A percentile compares a stretch with the other conserved stretches of the same genome.
Evolutionary conservation across 2,329 filamentous ascomycete species (phyloP).

Genomic region (Aspergillus versicolor): DNA sequence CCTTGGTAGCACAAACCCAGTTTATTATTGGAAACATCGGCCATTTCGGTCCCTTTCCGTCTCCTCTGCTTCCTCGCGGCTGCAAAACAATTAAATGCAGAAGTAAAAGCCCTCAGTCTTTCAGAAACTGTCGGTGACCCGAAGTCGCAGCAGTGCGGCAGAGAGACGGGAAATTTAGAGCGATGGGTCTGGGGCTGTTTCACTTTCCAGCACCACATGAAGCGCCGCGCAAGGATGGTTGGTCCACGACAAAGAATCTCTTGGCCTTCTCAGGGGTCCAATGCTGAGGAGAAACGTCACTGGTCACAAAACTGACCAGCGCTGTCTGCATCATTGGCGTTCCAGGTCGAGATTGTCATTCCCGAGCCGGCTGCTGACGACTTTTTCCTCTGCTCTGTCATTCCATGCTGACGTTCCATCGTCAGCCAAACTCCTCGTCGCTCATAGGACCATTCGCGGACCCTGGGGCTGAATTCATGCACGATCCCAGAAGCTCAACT

Average conservation of each 20-base stretch:
- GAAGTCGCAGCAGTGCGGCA: background rate
- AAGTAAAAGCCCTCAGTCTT: background rate
- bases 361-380: background rate
- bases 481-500: too few relatives aligned
- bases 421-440: too few relatives aligned
- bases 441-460: too few relatives aligned
- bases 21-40: background rate
- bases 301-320: background rate
- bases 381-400: too few relatives aligned
- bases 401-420: too few relatives aligned
- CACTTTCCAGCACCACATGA: background rate
- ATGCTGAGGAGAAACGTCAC: background rate
- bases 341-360: background rate
- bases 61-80: background rate
- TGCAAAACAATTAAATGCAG: background rate
- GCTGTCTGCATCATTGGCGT: background rate
- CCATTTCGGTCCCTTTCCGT: background rate
- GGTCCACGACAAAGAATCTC: background rate
- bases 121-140: background rate
- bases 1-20: background rate
- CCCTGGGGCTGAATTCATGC: too few relatives aligned
- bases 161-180: background rate
- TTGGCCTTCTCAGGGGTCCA: background rate
- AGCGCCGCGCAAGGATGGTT: background rate
- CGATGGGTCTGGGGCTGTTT: background rate